Percentiles rank a stretch among this genome's conserved stretches.
These are phyloP conservation scores for Melastoma malabathricum DNA, from an alignment of 345 rosid species.

Conservation along the genomic window DNA sequence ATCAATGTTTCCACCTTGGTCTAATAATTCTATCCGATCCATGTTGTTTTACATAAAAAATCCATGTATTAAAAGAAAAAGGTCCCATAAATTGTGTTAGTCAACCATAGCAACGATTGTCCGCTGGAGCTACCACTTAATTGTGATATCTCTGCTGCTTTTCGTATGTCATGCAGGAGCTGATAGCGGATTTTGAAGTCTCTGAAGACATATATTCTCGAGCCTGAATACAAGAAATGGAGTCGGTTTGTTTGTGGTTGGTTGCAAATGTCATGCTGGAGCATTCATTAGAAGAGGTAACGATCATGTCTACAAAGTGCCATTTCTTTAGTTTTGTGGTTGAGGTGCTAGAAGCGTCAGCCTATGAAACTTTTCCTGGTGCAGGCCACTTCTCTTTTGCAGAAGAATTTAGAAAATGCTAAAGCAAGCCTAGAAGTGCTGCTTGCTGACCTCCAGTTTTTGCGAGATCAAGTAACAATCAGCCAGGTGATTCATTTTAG, in stretches of 20 bases:
- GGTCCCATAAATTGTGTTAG: no score
- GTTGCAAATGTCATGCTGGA: slow-evolving; percentile 98
- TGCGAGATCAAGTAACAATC: slow-evolving; percentile 91
- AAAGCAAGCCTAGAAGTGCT: slow-evolving; percentile 93
- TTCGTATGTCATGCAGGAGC: slow-evolving; percentile 27
- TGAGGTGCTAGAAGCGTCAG: no score
- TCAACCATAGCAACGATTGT: no score
- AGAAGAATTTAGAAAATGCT: slow-evolving; percentile 83
- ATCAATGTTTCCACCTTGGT: no score
- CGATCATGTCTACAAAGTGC: not conserved
- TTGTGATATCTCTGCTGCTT: no score
- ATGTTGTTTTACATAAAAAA: not conserved
- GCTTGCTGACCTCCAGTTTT: slow-evolving; percentile 70
- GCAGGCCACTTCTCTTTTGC: slow-evolving; percentile 62
- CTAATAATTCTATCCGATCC: not conserved
- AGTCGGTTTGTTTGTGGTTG: slow-evolving; percentile 84
- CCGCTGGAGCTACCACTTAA: no score
- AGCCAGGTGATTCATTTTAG: slow-evolving; percentile 48
- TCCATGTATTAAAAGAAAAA: not conserved
- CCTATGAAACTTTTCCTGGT: slow-evolving; percentile 7
- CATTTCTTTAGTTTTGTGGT: not conserved
- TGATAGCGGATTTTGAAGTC: slow-evolving; percentile 83
- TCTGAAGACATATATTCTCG: slow-evolving; percentile 90
- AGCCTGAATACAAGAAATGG: slow-evolving; percentile 52
- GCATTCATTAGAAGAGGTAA: slow-evolving; percentile 80